Conservation (phyloP, 176 grass and related monocot genomes). For the Ananas comosus region DNA sequence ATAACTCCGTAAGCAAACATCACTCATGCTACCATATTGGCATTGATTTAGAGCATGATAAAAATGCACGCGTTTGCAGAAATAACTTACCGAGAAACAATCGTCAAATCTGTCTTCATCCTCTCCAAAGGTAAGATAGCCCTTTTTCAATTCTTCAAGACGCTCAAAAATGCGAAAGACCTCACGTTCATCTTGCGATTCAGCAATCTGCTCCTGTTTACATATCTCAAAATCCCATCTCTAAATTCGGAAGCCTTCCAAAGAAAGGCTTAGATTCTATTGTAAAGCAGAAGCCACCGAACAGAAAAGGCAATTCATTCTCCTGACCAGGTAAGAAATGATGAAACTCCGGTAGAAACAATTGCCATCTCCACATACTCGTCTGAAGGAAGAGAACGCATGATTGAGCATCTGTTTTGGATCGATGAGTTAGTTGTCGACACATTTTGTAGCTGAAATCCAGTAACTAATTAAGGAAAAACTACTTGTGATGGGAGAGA, state of each 20-base stretch:
- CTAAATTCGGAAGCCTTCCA: not conserved
- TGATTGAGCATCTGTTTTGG: conserved; percentile 15
- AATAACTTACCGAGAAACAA: not conserved
- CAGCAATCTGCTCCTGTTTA: not conserved
- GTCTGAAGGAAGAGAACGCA: conserved; percentile 10
- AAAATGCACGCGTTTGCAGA: not conserved
- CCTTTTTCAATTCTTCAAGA: not conserved
- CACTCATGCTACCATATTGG: not conserved
- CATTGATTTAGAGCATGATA: not conserved
- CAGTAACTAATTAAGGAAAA: not conserved
- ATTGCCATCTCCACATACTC: conserved; percentile 7
- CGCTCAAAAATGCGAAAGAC: not conserved
- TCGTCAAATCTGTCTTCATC: not conserved
- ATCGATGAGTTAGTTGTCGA: not conserved
- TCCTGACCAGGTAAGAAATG: conserved; percentile 24
- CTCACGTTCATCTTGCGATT: not conserved
- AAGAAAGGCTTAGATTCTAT: not conserved
- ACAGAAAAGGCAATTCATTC: not conserved
- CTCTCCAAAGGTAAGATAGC: not conserved
- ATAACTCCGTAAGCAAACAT: not conserved
- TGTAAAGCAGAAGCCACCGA: not conserved
- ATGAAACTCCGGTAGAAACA: conserved; percentile 25
- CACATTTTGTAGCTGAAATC: not conserved
- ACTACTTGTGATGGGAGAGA: not conserved
- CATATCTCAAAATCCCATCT: not conserved